phyloP scores from a whole-genome alignment of 2,329 filamentous ascomycete species.

The Falciphora oryzae region DNA sequence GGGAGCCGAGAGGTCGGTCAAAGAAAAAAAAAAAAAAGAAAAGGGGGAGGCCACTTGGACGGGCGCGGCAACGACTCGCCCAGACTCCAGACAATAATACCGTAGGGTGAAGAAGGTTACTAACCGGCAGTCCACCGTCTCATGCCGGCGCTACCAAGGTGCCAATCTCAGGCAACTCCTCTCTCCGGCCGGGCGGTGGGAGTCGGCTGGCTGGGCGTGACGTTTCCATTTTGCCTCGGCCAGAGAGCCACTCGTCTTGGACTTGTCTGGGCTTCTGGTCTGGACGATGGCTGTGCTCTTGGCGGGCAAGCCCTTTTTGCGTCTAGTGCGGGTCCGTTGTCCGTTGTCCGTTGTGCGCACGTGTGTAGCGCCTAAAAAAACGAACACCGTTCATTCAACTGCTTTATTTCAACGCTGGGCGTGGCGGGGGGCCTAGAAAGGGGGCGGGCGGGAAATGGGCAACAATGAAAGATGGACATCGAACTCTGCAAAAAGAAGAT shows the following conservation, averaged over 20 bases:
- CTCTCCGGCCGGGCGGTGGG: not conserved
- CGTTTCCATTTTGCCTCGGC: not conserved
- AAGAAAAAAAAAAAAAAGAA: no score
- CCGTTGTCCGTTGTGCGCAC: not conserved
- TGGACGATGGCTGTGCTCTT: conserved; percentile 2
- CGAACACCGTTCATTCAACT: no score
- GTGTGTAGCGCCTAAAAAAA: not conserved
- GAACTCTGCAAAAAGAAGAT: no score
- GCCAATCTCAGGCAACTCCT: conserved; percentile 7
- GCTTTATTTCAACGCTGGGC: not conserved
- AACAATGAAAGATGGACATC: not conserved
- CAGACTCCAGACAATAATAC: not conserved
- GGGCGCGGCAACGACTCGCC: not conserved
- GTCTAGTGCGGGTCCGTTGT: not conserved
- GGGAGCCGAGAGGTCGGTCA: not conserved
- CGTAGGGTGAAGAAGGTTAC: not conserved
- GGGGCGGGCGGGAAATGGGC: not conserved
- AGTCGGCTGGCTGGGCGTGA: not conserved
- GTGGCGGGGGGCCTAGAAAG: no score
- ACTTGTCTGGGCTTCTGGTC: not conserved
- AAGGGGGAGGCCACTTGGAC: no score
- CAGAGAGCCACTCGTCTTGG: not conserved
- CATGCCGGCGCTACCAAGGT: not conserved
- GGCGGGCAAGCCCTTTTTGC: not conserved
- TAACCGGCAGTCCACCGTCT: not conserved